phyloP scores from a whole-genome alignment of 148 eudicot species.

The Rhododendron simsii region DNA sequence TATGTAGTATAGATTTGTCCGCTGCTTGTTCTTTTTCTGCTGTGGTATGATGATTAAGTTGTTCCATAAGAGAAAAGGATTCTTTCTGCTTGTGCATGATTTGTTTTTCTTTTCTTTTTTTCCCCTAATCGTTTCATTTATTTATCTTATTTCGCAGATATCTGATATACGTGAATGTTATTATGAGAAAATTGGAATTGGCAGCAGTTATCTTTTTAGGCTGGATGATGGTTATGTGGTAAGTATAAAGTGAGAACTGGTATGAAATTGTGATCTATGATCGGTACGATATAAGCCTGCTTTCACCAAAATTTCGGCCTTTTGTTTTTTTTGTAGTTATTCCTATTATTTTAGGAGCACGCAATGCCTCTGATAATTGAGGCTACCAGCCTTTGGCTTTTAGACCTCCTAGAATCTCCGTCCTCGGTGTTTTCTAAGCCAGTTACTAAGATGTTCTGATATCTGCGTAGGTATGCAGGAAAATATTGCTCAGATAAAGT shows the following conservation, averaged over 20 bases:
- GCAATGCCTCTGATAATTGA: background rate
- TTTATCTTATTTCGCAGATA: slow-evolving; percentile 43
- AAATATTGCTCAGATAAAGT: background rate
- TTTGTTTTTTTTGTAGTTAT: background rate
- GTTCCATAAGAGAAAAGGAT: background rate
- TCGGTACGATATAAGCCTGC: background rate
- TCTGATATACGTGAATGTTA: slow-evolving; percentile 90
- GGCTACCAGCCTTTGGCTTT: background rate
- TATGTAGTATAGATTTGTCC: background rate
- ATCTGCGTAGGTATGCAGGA: background rate
- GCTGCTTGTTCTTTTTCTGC: background rate
- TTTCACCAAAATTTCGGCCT: background rate
- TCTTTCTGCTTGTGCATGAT: background rate
- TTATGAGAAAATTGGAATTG: slow-evolving; percentile 98
- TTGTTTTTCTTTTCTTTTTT: background rate
- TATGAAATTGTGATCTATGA: background rate
- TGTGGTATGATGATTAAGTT: background rate
- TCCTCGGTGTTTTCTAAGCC: background rate
- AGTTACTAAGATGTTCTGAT: background rate
- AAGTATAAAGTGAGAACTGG: slow-evolving; percentile 16
- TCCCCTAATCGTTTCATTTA: background rate
- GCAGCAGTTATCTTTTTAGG: slow-evolving; percentile 98
- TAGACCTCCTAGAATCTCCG: background rate
- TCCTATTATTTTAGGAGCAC: background rate
- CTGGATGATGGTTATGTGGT: slow-evolving; percentile 99